A percentile compares a stretch with the other conserved stretches of the same genome.
These are phyloP conservation scores for Sporothrix pallida DNA, from an alignment of 2,329 filamentous ascomycete genomes.

Conservation along the genomic window DNA sequence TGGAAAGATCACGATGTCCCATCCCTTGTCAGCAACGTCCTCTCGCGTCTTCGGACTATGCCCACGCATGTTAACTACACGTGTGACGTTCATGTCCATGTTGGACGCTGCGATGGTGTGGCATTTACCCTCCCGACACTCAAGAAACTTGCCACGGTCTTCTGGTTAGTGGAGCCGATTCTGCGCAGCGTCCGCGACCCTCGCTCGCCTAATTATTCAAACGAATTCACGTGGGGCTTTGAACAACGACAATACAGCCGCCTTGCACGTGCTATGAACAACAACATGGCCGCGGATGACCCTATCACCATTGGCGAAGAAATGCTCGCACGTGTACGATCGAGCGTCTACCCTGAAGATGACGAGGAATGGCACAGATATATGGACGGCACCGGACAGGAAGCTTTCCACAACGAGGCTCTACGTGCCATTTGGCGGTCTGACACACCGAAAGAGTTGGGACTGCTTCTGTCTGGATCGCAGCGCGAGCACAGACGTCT, in stretches of 20 bases:
- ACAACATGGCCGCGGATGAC: not conserved
- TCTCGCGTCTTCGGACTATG: slow-evolving; percentile 43
- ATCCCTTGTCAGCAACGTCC: slow-evolving; percentile 36
- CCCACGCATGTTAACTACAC: slow-evolving; percentile 44
- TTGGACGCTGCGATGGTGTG: slow-evolving; percentile 46
- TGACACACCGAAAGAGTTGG: slow-evolving; percentile 43
- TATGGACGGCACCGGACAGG: slow-evolving; percentile 33
- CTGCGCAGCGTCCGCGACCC: slow-evolving; percentile 48
- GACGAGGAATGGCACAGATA: slow-evolving; percentile 38
- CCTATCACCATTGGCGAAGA: slow-evolving; percentile 28
- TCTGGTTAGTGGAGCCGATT: slow-evolving; percentile 48
- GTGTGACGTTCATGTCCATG: slow-evolving; percentile 50
- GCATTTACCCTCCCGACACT: slow-evolving; percentile 45
- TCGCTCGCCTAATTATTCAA: slow-evolving; percentile 46
- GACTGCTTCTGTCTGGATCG: slow-evolving; percentile 46
- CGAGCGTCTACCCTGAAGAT: slow-evolving; percentile 15
- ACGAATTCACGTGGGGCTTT: slow-evolving; percentile 49
- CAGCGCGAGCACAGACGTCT: slow-evolving; percentile 46
- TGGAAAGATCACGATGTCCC: slow-evolving; percentile 40
- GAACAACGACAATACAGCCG: slow-evolving; percentile 45
- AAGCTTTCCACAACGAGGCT: slow-evolving; percentile 37
- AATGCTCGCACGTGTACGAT: slow-evolving; percentile 25
- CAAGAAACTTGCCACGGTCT: slow-evolving; percentile 46
- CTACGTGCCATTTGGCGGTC: slow-evolving; percentile 44
- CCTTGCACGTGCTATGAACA: slow-evolving; percentile 40